Evolutionary conservation across 805 yeast genomes (phyloP).

Genomic region (Candida berthetii): DNA sequence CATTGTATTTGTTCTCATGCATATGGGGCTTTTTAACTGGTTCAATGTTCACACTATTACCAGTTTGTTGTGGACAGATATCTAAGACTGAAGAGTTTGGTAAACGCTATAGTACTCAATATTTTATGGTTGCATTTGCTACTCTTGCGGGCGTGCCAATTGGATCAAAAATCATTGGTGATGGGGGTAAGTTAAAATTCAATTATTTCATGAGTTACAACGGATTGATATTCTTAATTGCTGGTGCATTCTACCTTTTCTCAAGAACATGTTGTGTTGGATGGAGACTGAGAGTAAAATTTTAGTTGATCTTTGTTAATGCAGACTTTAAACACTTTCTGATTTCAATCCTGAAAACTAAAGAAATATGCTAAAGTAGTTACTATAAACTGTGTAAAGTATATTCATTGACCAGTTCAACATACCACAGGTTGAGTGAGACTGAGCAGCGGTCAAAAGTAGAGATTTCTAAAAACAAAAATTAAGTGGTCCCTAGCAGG

Average conservation of each 20-base stretch:
- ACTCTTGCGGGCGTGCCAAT: constrained; percentile 43
- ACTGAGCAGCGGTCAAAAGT: no score
- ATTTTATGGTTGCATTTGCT: constrained; percentile 49
- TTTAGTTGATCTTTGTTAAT: not conserved
- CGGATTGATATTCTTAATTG: not conserved
- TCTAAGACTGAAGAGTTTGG: constrained; percentile 49
- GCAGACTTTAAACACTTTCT: no score
- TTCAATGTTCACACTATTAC: constrained; percentile 46
- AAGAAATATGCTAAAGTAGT: no score
- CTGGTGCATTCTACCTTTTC: not conserved
- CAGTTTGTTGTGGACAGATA: constrained; percentile 55
- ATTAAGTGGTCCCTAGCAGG: constrained; percentile 20
- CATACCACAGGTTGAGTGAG: no score
- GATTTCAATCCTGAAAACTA: no score
- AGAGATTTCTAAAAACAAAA: no score
- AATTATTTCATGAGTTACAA: constrained; percentile 27
- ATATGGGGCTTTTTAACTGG: constrained; percentile 50
- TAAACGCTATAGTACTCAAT: constrained; percentile 51
- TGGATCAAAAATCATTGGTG: constrained; percentile 42
- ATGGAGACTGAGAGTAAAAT: not conserved
- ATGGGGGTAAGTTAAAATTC: constrained; percentile 26
- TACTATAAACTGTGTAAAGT: no score
- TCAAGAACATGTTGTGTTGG: not conserved
- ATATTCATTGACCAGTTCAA: no score
- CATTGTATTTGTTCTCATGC: constrained; percentile 36